Conservation (phyloP, 169 alveolate genomes). For the Plasmodium falciparum region DNA sequence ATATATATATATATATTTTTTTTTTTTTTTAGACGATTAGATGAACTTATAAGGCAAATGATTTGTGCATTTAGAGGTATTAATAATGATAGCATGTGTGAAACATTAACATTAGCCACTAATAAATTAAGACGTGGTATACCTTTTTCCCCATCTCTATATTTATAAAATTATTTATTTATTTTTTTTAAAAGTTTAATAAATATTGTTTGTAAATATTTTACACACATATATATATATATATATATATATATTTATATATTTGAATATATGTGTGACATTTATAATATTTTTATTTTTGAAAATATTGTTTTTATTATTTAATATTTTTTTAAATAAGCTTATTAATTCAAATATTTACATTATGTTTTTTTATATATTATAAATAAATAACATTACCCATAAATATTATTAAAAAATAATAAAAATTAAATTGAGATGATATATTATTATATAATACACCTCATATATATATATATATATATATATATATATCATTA, state of each 20-base stretch:
- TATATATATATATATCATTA: too few species aligned
- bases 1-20: too few species aligned
- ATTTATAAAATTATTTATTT: constrained; percentile 75
- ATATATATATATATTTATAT: constrained; percentile 4
- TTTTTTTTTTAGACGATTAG: constrained; percentile 92
- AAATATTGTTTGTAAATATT: background rate
- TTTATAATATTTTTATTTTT: background rate
- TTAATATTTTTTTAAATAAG: too few species aligned
- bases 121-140: constrained; percentile 97
- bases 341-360: too few species aligned
- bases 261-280: background rate
- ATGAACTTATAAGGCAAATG: constrained; percentile 98
- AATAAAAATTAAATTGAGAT: too few species aligned
- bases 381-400: too few species aligned
- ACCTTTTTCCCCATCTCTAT: constrained; percentile 98
- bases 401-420: too few species aligned
- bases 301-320: too few species aligned
- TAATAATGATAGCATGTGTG: constrained; percentile 96
- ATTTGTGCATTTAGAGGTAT: constrained; percentile 96
- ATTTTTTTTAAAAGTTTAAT: background rate
- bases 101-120: constrained; percentile 93
- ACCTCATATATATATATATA: too few species aligned
- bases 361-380: too few species aligned
- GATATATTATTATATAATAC: too few species aligned
- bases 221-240: background rate